A percentile compares a stretch with the other conserved stretches of the same genome.
phyloP scores from a whole-genome alignment of 2,329 filamentous ascomycete genomes.

The Aspergillus sp. region DNA sequence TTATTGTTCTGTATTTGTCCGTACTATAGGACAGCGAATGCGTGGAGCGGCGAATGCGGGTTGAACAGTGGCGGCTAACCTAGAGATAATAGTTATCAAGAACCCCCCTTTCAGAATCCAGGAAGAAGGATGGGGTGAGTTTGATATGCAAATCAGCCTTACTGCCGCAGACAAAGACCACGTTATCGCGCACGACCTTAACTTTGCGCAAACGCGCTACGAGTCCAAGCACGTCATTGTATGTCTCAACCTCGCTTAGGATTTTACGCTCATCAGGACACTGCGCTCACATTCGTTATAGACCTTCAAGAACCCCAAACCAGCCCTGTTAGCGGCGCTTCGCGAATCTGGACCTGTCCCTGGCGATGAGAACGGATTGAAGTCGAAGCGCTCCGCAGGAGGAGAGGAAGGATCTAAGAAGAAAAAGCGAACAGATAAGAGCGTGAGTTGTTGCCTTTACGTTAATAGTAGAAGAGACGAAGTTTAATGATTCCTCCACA shows the following conservation, averaged over 20 bases:
- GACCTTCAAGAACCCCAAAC: slow-evolving; percentile 90
- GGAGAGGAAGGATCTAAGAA: slow-evolving; percentile 69
- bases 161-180: slow-evolving; percentile 86
- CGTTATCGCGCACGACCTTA: slow-evolving; percentile 80
- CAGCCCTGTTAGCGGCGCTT: slow-evolving; percentile 75
- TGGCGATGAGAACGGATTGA: slow-evolving; percentile 64
- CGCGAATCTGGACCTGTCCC: slow-evolving; percentile 84
- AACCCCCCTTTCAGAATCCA: slow-evolving; percentile 83
- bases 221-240: slow-evolving; percentile 77
- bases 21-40: not conserved
- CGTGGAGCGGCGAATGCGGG: not conserved
- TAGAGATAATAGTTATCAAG: slow-evolving; percentile 64
- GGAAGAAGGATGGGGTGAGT: slow-evolving; percentile 98
- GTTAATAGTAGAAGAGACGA: not conserved
- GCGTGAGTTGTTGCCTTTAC: slow-evolving; percentile 37
- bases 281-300: slow-evolving; percentile 27
- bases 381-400: slow-evolving; percentile 60
- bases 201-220: slow-evolving; percentile 80
- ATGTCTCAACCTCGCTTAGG: slow-evolving; percentile 24
- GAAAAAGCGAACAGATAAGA: slow-evolving; percentile 68
- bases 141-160: slow-evolving; percentile 87
- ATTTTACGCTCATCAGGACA: not conserved
- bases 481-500: slow-evolving; percentile 24
- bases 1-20: not conserved
- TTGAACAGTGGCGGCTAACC: not conserved